Base-by-base conservation (phyloP, 177 flowering plant genomes). In the Vitis hybrid region DNA sequence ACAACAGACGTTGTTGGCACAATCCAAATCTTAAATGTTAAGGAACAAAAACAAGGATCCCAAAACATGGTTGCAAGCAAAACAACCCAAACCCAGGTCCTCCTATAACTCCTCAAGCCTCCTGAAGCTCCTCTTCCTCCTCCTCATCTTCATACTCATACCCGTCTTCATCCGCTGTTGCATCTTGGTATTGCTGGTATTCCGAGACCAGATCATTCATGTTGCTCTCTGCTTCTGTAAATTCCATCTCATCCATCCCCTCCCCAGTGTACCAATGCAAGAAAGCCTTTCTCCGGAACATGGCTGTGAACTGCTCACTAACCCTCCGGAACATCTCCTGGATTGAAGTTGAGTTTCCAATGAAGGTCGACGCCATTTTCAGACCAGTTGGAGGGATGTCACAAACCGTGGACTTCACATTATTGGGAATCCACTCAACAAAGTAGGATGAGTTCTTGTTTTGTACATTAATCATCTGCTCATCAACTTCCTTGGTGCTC, bases 401-500 rank as follows among this genome's bases (percentile, higher is more conserved):
- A 78, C 87, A 84, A 0, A 84, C 87, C 49, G 78, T 84, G 1
- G 85, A 84, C 77, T 84, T 84, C 45, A 82, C 87, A 52, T 84
- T 84, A 70, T 84, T 84, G 11, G 87, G 87, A 15, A 84, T 84
- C 87, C 87, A 84, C 77, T 84, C 86, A 0, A 83, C 86, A 65
- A 81, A 83, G 70, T 81, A 83, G 10, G 84, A 83, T 18, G 84
- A 83, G 75, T 83, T 83, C 79, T 83, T 83, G 81, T 83, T 83
- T 68, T 83, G 86, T 0, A 83, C 84, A 55, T 83, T 83, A 4
- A 83, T 77, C 84, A 83, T 83, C 77, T 83, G 86, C 61, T 83
- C 86, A 31, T 83, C 86, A 11, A 83, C 86, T 67, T 82, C 85
- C 50, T 82, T 82, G 12, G 85, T 82, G 83, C 85, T 82, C 85